A percentile compares a stretch with the other conserved stretches of the same genome.
These are phyloP conservation scores for Amanita pallidorosea DNA, from an alignment of 768 basidiomycete species.

Conservation along the genomic window DNA sequence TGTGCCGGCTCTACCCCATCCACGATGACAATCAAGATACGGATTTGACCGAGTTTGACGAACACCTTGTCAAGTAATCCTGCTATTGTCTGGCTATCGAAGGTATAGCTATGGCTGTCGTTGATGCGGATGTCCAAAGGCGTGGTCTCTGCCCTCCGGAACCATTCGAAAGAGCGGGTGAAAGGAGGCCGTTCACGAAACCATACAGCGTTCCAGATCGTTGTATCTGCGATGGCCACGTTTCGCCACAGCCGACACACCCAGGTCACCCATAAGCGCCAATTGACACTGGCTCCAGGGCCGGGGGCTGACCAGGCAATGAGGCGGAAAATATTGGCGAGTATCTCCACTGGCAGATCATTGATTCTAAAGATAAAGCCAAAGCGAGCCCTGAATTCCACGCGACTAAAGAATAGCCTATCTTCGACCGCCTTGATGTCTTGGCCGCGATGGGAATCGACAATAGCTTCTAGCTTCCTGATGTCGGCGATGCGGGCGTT, in stretches of 20 bases:
- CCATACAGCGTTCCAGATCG: constrained; percentile 58
- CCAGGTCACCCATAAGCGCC: constrained; percentile 44
- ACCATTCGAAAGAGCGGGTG: constrained; percentile 41
- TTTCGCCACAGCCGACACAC: constrained; percentile 48
- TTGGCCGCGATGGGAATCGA: neutral
- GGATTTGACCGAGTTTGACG: constrained; percentile 43
- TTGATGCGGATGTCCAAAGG: constrained; percentile 55
- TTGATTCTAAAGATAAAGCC: constrained; percentile 41
- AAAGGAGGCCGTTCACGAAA: constrained; percentile 43
- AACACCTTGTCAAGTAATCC: constrained; percentile 40
- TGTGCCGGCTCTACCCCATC: constrained; percentile 45
- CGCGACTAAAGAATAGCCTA: constrained; percentile 21
- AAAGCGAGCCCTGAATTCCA: constrained; percentile 20
- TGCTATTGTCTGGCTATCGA: constrained; percentile 34
- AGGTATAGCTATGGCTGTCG: constrained; percentile 21
- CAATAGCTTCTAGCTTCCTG: neutral
- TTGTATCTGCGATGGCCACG: constrained; percentile 34
- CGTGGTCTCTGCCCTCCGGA: constrained; percentile 43
- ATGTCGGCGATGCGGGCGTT: constrained; percentile 5
- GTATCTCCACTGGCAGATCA: constrained; percentile 55
- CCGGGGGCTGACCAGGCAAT: constrained; percentile 41
- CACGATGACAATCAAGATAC: constrained; percentile 47
- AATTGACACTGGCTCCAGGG: constrained; percentile 21
- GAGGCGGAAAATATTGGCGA: constrained; percentile 52
- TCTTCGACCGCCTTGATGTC: constrained; percentile 14